Evolutionary conservation across 2,329 filamentous ascomycete genomes (phyloP).

Genomic region (Leptographium lundbergii): DNA sequence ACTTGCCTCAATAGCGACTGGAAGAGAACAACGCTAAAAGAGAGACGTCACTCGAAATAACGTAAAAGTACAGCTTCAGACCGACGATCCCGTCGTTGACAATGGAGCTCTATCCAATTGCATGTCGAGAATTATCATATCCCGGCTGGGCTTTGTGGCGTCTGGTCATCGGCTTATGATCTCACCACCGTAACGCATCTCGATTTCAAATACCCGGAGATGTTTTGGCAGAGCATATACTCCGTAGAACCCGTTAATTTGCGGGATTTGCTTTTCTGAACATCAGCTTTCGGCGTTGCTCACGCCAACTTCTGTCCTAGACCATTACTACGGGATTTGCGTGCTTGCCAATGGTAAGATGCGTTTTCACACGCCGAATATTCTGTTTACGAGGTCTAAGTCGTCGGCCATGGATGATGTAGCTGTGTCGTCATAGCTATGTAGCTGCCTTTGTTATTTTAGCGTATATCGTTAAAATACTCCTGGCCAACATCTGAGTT

Average conservation of each 20-base stretch:
- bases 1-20: background rate
- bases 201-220: background rate
- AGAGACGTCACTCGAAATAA: background rate
- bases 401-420: too few species aligned
- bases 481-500: too few species aligned
- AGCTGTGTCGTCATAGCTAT: too few species aligned
- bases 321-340: too few species aligned
- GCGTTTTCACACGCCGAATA: too few species aligned
- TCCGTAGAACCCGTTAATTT: background rate
- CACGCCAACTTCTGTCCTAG: too few species aligned
- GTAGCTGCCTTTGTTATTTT: too few species aligned
- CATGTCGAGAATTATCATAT: background rate
- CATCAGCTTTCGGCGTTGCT: background rate
- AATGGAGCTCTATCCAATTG: background rate
- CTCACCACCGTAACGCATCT: background rate
- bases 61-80: background rate
- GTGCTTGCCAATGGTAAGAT: too few species aligned
- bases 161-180: background rate
- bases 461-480: too few species aligned
- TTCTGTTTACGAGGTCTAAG: too few species aligned
- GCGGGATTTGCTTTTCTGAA: background rate
- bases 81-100: background rate
- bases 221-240: background rate
- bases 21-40: background rate
- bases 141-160: background rate